Base-by-base conservation (phyloP, 148 eudicot species). In the Polygonum maritimum region DNA sequence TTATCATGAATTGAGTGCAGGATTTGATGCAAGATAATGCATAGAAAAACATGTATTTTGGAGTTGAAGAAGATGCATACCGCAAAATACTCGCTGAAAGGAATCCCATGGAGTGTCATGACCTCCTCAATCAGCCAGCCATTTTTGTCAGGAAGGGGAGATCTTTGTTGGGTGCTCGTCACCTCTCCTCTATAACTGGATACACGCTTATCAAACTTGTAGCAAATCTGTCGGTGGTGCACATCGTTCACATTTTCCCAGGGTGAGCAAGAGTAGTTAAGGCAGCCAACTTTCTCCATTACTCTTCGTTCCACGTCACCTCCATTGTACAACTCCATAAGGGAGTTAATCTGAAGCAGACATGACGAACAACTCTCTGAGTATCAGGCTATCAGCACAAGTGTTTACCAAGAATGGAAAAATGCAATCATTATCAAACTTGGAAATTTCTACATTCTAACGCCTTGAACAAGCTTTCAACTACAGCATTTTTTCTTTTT, bases 121-220 rank as follows among this genome's bases (percentile, higher is more conserved):
- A 95, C 89, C 79, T 95, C 97, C 83, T 95, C 96, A 77, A 95
- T 80, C 69, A 92, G 88, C 97, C 94, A 95, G 44, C 97, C 96
- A 31, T 80, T 88, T 82, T 78, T 90, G 67, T 87, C 90, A 75
- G 86, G 57, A 69, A 95, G 94, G 48, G 86, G 83, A 76, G 94
- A 86, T 72, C 80, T 90, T 76, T 90, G 96, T 78, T 95, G 99
- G 49, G 88, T 84, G 84, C 92, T 92, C 54, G 97, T 92, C 76
- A 95, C 99, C 82, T 95, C 99, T 79, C 97, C 99, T 80, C 87
- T 81, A 74, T 87, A 90, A 72, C 92, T 92, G 33, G 97, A 95
- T 62, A 90, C 77, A 48, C 76, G 78, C 82, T 88, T 87, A 73
- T 90, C 93, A 80, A 89, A 92, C 79, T 88, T 90, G 86, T 90